Evolutionary conservation across 2,329 filamentous ascomycete genomes (phyloP).

Genomic region (Rhinocladiella similis): DNA sequence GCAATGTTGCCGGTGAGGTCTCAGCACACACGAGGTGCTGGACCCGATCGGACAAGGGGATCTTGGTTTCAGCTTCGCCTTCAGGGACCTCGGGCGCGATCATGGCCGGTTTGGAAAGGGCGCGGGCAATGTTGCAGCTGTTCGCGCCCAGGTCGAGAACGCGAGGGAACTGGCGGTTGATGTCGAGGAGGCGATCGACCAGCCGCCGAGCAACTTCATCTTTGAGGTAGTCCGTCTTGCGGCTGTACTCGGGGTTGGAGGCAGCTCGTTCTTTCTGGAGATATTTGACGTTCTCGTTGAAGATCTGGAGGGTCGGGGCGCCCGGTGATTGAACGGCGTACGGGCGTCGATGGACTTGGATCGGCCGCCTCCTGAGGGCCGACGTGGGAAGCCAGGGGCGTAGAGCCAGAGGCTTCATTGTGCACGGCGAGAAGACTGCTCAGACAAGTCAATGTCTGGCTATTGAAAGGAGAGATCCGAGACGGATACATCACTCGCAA

Average conservation of each 20-base stretch:
- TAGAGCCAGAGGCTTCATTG: conserved; percentile 23
- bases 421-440: conserved; percentile 1
- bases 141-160: conserved; percentile 94
- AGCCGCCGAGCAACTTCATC: conserved; percentile 86
- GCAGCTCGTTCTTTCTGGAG: conserved; percentile 88
- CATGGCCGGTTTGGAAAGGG: conserved; percentile 66
- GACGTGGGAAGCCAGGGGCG: conserved; percentile 22
- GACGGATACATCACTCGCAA: not conserved
- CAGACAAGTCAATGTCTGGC: conserved; percentile 28
- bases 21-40: conserved; percentile 77
- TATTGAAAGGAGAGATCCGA: not conserved
- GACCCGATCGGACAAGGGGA: conserved; percentile 69
- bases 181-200: conserved; percentile 85
- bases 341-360: conserved; percentile 30
- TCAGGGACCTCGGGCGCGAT: conserved; percentile 46
- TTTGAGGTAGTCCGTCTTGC: conserved; percentile 86
- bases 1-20: conserved; percentile 72
- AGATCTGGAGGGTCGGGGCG: conserved; percentile 80
- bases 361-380: conserved; percentile 18
- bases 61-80: conserved; percentile 14
- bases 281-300: conserved; percentile 85
- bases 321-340: conserved; percentile 81
- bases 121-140: conserved; percentile 87
- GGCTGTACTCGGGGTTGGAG: conserved; percentile 65
- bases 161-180: conserved; percentile 80